phyloP scores from a whole-genome alignment of 371 early-diverging fungal genomes.

The Coemansia sp. region DNA sequence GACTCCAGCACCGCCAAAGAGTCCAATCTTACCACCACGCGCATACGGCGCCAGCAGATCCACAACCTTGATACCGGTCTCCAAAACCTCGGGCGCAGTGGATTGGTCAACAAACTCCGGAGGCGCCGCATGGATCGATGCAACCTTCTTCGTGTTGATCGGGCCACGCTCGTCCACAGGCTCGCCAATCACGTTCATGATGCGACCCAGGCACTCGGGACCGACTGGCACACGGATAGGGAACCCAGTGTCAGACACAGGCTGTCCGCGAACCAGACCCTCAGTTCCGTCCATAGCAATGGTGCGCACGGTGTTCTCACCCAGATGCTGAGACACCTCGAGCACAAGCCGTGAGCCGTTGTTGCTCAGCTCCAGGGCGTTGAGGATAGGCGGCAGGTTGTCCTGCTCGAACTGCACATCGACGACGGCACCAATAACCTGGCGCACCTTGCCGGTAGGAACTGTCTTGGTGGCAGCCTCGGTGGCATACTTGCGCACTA shows the following conservation, averaged over 20 bases:
- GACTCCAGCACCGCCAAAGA: slow-evolving; percentile 98
- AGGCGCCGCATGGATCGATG: slow-evolving; percentile 91
- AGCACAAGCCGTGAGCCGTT: slow-evolving; percentile 87
- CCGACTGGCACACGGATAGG: slow-evolving; percentile 95
- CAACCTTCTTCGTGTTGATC: slow-evolving; percentile 81
- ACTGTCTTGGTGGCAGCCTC: slow-evolving; percentile 45
- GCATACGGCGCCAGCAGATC: slow-evolving; percentile 97
- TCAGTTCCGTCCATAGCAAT: slow-evolving; percentile 98
- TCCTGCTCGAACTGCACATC: slow-evolving; percentile 95
- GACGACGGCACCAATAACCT: slow-evolving; percentile 97
- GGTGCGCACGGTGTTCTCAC: slow-evolving; percentile 97
- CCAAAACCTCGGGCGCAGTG: slow-evolving; percentile 92
- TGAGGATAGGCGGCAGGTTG: slow-evolving; percentile 90
- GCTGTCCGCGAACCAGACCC: slow-evolving; percentile 96
- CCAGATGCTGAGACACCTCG: slow-evolving; percentile 95
- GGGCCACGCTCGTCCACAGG: slow-evolving; percentile 98
- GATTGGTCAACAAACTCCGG: slow-evolving; percentile 96
- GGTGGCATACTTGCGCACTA: slow-evolving; percentile 53
- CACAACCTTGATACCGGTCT: slow-evolving; percentile 98
- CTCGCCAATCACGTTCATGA: slow-evolving; percentile 98
- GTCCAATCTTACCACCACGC: slow-evolving; percentile 97
- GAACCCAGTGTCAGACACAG: slow-evolving; percentile 89
- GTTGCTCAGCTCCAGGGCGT: slow-evolving; percentile 92
- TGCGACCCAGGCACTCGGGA: slow-evolving; percentile 93
- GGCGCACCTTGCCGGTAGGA: slow-evolving; percentile 66